These are phyloP conservation scores for Cladosporium sp. DNA, from an alignment of 2,329 filamentous ascomycete genomes.

Conservation along the genomic window DNA sequence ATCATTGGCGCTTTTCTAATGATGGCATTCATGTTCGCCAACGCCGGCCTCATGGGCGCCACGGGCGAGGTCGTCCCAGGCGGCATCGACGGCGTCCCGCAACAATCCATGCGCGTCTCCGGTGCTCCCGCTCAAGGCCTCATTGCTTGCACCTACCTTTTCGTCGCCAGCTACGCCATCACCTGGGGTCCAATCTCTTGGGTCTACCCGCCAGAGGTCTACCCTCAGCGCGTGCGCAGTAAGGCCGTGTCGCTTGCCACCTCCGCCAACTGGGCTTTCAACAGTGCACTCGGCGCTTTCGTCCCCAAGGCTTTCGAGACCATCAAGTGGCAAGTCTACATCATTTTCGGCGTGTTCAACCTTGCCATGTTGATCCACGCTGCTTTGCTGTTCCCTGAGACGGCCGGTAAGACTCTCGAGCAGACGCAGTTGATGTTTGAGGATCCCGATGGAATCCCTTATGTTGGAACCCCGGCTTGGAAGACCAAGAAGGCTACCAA, in stretches of 20 bases:
- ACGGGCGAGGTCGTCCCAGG: constrained; percentile 45
- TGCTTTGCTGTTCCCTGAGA: constrained; percentile 62
- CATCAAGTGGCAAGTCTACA: constrained; percentile 56
- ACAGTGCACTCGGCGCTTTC: constrained; percentile 57
- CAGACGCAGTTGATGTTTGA: constrained; percentile 72
- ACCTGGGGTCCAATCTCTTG: constrained; percentile 60
- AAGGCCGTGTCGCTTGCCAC: constrained; percentile 56
- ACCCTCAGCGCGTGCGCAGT: constrained; percentile 57
- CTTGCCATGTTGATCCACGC: constrained; percentile 57
- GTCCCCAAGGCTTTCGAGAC: constrained; percentile 55
- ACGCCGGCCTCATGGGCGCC: constrained; percentile 57
- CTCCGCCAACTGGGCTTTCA: constrained; percentile 54
- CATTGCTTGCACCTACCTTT: constrained; percentile 66
- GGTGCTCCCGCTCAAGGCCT: constrained; percentile 36
- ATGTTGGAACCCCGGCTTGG: constrained; percentile 55
- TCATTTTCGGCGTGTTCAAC: constrained; percentile 64
- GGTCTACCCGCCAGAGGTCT: constrained; percentile 63
- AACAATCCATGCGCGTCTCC: constrained; percentile 35
- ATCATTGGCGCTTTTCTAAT: constrained; percentile 63
- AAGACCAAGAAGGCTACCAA: constrained; percentile 57
- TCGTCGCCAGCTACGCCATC: constrained; percentile 63
- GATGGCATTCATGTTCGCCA: constrained; percentile 58
- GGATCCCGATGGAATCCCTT: constrained; percentile 26
- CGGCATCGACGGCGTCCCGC: constrained; percentile 36
- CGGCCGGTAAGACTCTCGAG: constrained; percentile 70